Evolutionary conservation across 2,329 filamentous ascomycete genomes (phyloP).

Genomic region (Dryadomyces quercus-mongolicae): DNA sequence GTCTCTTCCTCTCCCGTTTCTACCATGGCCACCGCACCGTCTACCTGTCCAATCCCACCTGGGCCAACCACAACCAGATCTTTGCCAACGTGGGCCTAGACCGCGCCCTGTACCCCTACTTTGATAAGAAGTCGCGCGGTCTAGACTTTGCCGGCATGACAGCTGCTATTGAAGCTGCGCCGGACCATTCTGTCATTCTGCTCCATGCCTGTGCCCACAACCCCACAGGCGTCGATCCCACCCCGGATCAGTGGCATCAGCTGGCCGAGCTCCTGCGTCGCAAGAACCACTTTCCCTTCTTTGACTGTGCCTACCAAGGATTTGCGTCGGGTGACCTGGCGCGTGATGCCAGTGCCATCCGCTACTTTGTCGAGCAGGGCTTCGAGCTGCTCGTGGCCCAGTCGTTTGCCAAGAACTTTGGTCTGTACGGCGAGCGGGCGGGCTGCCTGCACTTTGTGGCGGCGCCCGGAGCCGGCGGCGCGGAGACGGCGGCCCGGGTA

Average conservation of each 20-base stretch:
- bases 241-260: conserved; percentile 86
- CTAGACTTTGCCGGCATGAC: conserved; percentile 90
- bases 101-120: conserved; percentile 85
- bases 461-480: conserved; percentile 54
- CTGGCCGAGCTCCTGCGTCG: conserved; percentile 65
- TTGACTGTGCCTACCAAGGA: conserved; percentile 95
- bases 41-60: conserved; percentile 91
- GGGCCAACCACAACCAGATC: conserved; percentile 98
- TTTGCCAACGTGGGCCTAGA: conserved; percentile 79
- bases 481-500: conserved; percentile 48
- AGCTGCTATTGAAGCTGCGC: conserved; percentile 54
- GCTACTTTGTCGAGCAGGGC: conserved; percentile 85
- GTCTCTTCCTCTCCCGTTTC: conserved; percentile 88
- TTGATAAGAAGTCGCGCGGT: conserved; percentile 75
- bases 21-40: conserved; percentile 63
- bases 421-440: conserved; percentile 90
- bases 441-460: conserved; percentile 94
- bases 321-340: conserved; percentile 86
- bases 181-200: conserved; percentile 72
- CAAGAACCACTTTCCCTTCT: conserved; percentile 91
- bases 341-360: conserved; percentile 81
- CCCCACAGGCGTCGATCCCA: conserved; percentile 92
- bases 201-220: conserved; percentile 97
- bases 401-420: conserved; percentile 97
- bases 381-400: conserved; percentile 83